phyloP scores from a whole-genome alignment of 176 grass and related monocot genomes.

The Tuctoria greenei region DNA sequence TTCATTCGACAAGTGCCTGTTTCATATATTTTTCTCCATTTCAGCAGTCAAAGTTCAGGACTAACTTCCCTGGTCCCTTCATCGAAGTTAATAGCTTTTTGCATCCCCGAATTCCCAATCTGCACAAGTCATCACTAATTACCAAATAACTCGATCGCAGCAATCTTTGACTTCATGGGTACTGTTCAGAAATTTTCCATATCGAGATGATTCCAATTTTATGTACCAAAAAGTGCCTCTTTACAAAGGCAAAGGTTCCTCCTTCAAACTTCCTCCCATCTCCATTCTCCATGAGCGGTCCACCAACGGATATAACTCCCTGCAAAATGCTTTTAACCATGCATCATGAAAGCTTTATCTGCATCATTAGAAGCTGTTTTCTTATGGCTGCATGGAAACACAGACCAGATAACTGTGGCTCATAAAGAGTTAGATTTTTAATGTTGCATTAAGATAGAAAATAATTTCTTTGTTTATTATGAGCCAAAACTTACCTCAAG shows the following conservation, averaged over 20 bases:
- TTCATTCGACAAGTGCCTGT: not conserved
- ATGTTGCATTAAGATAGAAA: not conserved
- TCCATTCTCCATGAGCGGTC: slow-evolving; percentile 89
- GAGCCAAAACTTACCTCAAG: slow-evolving; percentile 59
- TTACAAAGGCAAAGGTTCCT: slow-evolving; percentile 61
- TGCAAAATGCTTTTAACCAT: slow-evolving; percentile 38
- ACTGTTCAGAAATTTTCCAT: not conserved
- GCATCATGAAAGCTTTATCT: not conserved
- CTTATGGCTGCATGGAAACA: slow-evolving; percentile 17
- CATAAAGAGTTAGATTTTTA: not conserved
- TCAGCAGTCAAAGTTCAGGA: not conserved
- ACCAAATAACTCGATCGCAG: not conserved
- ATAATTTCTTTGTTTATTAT: not conserved
- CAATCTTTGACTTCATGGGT: not conserved
- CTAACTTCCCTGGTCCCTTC: not conserved
- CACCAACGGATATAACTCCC: slow-evolving; percentile 74
- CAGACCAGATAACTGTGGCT: not conserved
- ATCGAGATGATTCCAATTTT: not conserved
- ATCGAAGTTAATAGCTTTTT: not conserved
- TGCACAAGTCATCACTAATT: not conserved
- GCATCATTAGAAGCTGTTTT: not conserved
- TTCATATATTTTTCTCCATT: not conserved
- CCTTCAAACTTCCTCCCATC: slow-evolving; percentile 66
- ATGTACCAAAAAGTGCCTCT: not conserved
- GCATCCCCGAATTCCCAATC: not conserved